These are phyloP conservation scores for Kandelia obovata DNA, from an alignment of 345 rosid species.

Conservation along the genomic window DNA sequence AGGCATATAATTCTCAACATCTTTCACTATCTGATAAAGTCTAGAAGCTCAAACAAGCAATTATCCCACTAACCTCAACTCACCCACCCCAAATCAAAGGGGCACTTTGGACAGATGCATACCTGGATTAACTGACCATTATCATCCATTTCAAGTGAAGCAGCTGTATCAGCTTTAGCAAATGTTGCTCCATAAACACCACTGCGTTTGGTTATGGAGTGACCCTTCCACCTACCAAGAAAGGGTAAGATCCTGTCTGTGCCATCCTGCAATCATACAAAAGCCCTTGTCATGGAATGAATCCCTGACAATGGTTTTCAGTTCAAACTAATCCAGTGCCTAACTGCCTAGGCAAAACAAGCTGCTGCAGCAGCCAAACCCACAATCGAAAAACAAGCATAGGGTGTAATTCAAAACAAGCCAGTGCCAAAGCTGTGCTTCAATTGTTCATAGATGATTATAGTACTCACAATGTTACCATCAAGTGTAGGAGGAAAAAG, in stretches of 20 bases:
- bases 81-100: background rate
- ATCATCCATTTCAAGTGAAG: constrained; percentile 62
- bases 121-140: constrained; percentile 69
- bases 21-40: background rate
- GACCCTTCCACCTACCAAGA: constrained; percentile 91
- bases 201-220: constrained; percentile 70
- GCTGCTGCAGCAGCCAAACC: too few species aligned
- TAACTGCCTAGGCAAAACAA: background rate
- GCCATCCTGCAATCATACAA: constrained; percentile 39
- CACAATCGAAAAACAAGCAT: too few species aligned
- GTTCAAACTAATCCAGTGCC: constrained; percentile 2
- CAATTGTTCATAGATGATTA: background rate
- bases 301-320: background rate
- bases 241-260: constrained; percentile 52
- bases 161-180: constrained; percentile 58
- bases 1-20: background rate
- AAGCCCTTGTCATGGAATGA: constrained; percentile 2
- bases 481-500: constrained; percentile 53
- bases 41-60: too few species aligned
- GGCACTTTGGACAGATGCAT: constrained; percentile 18
- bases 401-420: too few species aligned
- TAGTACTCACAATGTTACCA: constrained; percentile 30
- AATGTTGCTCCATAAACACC: constrained; percentile 90
- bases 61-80: too few species aligned
- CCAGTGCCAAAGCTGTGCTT: too few species aligned